A percentile compares a stretch with the other conserved stretches of the same genome.
Conservation (phyloP, 805 yeast species). For the Cyberlindnera mycetangii region DNA sequence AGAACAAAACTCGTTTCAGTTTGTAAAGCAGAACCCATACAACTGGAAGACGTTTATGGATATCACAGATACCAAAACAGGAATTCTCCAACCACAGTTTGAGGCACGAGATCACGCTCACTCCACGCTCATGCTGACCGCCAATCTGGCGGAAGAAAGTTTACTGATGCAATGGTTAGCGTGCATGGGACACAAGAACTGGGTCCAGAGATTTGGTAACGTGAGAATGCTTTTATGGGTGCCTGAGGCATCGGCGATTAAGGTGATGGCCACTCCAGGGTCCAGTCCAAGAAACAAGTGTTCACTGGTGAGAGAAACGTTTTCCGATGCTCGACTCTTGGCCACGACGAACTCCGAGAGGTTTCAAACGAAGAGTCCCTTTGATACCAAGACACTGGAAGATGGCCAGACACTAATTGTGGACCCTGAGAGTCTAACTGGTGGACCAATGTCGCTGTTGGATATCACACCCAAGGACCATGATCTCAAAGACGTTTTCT, state of each 20-base stretch:
- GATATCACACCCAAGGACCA: slow-evolving; percentile 51
- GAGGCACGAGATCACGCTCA: slow-evolving; percentile 43
- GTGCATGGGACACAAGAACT: slow-evolving; percentile 64
- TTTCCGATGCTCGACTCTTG: slow-evolving; percentile 53
- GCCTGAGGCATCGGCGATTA: slow-evolving; percentile 55
- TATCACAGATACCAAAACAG: slow-evolving; percentile 42
- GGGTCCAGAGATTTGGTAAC: slow-evolving; percentile 72
- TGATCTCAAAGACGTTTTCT: slow-evolving; percentile 44
- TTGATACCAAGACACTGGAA: slow-evolving; percentile 22
- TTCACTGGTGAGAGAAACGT: slow-evolving; percentile 61
- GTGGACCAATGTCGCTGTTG: slow-evolving; percentile 37
- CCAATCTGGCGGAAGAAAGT: slow-evolving; percentile 62
- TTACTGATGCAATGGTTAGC: slow-evolving; percentile 71
- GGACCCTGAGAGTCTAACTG: slow-evolving; percentile 31
- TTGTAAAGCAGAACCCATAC: slow-evolving; percentile 51
- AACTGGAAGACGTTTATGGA: slow-evolving; percentile 60
- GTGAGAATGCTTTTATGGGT: slow-evolving; percentile 74
- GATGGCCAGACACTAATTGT: slow-evolving; percentile 22
- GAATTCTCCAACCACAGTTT: slow-evolving; percentile 38
- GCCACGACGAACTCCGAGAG: slow-evolving; percentile 41
- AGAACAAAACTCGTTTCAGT: slow-evolving; percentile 23
- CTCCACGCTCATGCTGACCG: slow-evolving; percentile 53
- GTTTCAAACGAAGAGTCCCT: slow-evolving; percentile 11
- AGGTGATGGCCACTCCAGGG: slow-evolving; percentile 57
- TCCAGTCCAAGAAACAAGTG: slow-evolving; percentile 55